phyloP scores from a whole-genome alignment of 768 basidiomycete species.

The Phylloporus scabripes region DNA sequence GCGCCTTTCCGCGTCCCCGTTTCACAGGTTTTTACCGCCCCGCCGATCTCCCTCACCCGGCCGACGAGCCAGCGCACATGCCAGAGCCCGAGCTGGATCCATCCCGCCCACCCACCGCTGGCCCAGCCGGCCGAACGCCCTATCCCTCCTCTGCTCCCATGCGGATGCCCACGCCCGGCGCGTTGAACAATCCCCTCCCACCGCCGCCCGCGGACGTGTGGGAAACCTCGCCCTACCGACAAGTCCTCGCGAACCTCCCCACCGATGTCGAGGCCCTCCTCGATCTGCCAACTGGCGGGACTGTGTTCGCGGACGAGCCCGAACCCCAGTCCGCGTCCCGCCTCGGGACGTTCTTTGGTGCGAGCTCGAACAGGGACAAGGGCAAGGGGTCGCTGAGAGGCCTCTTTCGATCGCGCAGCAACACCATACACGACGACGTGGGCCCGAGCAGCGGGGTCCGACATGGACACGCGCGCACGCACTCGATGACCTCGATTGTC shows the following conservation, averaged over 20 bases:
- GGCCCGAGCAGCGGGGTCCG: conserved; percentile 14
- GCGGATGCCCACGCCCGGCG: conserved; percentile 3
- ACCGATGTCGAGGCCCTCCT: conserved; percentile 31
- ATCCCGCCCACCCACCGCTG: conserved; percentile 3
- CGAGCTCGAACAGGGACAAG: conserved; percentile 29
- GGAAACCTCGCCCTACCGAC: conserved; percentile 50
- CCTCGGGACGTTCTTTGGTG: conserved; percentile 18
- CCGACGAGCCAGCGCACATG: conserved; percentile 1
- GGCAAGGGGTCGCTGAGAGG: conserved; percentile 35
- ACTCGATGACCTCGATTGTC: conserved; percentile 21
- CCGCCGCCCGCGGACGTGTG: conserved; percentile 57
- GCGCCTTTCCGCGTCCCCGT: conserved; percentile 17
- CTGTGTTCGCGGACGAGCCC: conserved; percentile 2
- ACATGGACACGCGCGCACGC: conserved; percentile 17
- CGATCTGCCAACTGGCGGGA: conserved; percentile 4
- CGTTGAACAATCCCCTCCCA: conserved; percentile 53
- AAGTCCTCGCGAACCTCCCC: conserved; percentile 46
- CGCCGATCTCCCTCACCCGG: conserved; percentile 4
- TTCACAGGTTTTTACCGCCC: conserved; percentile 28
- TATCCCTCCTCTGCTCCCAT: conserved; percentile 4
- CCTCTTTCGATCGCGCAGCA: conserved; percentile 43
- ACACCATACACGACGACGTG: conserved; percentile 11
- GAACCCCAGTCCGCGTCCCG: conserved; percentile 22
- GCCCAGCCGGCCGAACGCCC: conserved; percentile 11
- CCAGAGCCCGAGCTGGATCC: conserved; percentile 1